Evolutionary conservation across 108 stramenopile genomes (phyloP), one percentile per base, ranked within the genome.

Genomic region (Pelagomonas calceolata): DNA sequence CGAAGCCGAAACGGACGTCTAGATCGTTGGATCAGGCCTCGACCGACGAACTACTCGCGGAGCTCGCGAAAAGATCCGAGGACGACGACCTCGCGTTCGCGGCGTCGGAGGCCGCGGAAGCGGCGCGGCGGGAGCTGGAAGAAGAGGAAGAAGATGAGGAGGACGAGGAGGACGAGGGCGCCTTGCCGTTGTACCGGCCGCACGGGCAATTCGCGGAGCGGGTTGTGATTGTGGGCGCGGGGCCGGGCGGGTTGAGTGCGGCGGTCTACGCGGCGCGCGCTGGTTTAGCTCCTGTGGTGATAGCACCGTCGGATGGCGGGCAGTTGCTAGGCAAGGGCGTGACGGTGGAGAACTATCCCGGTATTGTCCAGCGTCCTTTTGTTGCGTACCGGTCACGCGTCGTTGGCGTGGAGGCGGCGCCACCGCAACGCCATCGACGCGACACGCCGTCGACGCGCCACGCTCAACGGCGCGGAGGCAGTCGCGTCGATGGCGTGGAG

Each of bases 261-360:
- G 95, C 94, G 21, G 85, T 97, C 44, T 97, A 97, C 77, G 92
- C 93, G 0, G 94, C 94, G 4, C 83, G 95, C 4, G 94, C 95
- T 0, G 91, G 92, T 18, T 73, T 95, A 66, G 67, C 64, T 18
- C 94, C 94, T 5, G 82, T 95, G 30, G 90, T 95, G 29, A 77
- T 95, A 12, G 91, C 91, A 0, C 92, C 92, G 16, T 87, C 85
- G 30, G 84, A 90, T 86, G 92, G 92, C 32, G 94, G 92, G 44
- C 92, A 95, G 70, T 76, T 95, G 65, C 92, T 92, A 65, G 94
- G 92, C 16, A 95, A 93, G 80, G 92, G 92, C 67, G 92, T 93
- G 0, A 89, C 90, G 74, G 92, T 97, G 21, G 94, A 95, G 75
- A 95, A 97, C 75, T 96, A 94, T 75, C 94, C 94, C 18, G 95